Evolutionary conservation across 2,329 filamentous ascomycete genomes (phyloP), one percentile per base, ranked within the genome.

Genomic region (Fusarium sp.): DNA sequence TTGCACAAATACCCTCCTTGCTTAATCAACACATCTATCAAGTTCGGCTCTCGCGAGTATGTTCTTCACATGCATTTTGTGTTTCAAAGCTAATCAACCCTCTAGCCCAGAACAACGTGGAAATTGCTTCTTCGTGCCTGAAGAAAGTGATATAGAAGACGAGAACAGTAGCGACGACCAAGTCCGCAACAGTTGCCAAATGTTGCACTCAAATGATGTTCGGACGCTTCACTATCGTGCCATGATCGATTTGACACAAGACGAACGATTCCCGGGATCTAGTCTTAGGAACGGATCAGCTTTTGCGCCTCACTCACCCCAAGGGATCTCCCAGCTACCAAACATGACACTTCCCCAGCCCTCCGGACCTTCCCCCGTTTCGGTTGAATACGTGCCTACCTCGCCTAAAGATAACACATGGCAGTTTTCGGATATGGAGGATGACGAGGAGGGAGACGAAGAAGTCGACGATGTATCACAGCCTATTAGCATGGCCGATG

Each of bases 121-220:
- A 35, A 74, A 72, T 40, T 75, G 76, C 22, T 84, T 83, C 49
- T 74, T 74, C 33, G 81, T 84, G 3, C 82, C 82, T 0, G 82
- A 84, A 51, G 81, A 82, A 10, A 75, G 72, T 9, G 80, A 82
- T 19, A 60, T 71, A 3, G 76, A 79, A 33, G 74, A 75, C 22
- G 57, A 68, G 1, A 67, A 67, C 24, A 76, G 72, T 28, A 74
- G 75, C 24, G 71, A 75, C 8, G 73, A 76, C 8, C 72, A 65
- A 14, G 68, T 79, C 26, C 59, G 65, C 32, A 68, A 72, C 35
- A 76, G 73, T 54, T 65, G 70, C 15, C 57, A 71, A 28, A 71
- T 77, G 22, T 52, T 78, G n/a, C 65, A 51, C 19, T 56, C 66
- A 41, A 73, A 77, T 40, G 77, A 76, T 20, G 73, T 78, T 26